These are phyloP conservation scores for Fusarium udum DNA, from an alignment of 2,329 filamentous ascomycete genomes.

Conservation along the genomic window DNA sequence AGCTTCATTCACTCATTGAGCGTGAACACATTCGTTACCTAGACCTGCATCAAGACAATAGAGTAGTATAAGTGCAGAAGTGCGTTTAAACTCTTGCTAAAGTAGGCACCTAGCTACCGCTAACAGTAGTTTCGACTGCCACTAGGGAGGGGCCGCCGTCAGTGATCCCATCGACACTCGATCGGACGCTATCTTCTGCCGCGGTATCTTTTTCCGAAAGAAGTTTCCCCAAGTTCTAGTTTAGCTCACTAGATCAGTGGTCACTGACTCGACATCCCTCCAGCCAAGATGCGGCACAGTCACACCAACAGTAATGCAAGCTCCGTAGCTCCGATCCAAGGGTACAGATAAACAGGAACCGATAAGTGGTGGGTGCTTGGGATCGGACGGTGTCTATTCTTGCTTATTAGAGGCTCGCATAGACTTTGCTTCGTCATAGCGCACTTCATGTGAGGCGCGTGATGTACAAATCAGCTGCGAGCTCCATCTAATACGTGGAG, in stretches of 20 bases:
- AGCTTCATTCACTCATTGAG: not conserved
- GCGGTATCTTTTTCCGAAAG: not conserved
- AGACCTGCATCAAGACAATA: not conserved
- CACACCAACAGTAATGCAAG: not conserved
- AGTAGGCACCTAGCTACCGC: not conserved
- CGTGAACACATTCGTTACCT: not conserved
- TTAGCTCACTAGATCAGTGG: too few relatives aligned
- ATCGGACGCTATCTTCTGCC: not conserved
- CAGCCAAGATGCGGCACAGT: not conserved
- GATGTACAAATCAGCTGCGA: too few relatives aligned
- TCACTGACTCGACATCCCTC: too few relatives aligned
- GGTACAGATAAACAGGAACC: not conserved
- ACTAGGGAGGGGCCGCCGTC: not conserved
- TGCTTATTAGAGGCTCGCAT: not conserved
- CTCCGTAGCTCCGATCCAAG: not conserved
- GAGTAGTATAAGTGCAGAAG: not conserved
- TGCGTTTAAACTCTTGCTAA: not conserved
- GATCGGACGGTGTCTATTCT: fast-evolving
- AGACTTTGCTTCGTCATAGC: not conserved
- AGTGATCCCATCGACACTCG: not conserved
- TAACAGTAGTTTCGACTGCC: not conserved
- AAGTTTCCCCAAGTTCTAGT: not conserved
- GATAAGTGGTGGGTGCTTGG: not conserved
- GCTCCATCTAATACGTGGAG: not conserved
- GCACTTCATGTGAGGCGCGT: not conserved